Conservation (phyloP, 768 basidiomycete genomes). For the Hortiboletus campestris region DNA sequence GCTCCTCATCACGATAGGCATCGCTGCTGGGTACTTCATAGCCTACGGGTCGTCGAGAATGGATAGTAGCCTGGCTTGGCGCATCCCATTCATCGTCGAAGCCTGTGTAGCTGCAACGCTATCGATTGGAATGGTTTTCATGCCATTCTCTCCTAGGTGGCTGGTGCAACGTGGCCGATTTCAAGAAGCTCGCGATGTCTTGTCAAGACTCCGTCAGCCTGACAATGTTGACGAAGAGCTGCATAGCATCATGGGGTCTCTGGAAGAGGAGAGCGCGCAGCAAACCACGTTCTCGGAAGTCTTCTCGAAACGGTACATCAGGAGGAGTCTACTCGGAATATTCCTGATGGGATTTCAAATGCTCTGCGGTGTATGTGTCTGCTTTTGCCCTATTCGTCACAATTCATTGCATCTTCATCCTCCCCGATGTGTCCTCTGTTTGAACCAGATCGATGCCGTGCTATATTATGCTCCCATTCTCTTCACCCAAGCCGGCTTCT, state of each 20-base stretch:
- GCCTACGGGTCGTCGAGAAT: slow-evolving; percentile 26
- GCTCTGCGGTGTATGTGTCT: slow-evolving; percentile 29
- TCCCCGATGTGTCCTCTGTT: background rate
- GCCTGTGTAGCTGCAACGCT: slow-evolving; percentile 18
- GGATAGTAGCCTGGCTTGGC: slow-evolving; percentile 25
- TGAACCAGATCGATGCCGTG: slow-evolving; percentile 27
- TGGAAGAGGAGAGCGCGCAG: slow-evolving; percentile 23
- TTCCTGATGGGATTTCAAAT: slow-evolving; percentile 47
- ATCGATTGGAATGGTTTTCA: slow-evolving; percentile 23
- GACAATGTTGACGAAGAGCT: slow-evolving; percentile 23
- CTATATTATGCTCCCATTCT: slow-evolving; percentile 45
- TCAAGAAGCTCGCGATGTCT: slow-evolving; percentile 33
- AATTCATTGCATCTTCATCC: background rate
- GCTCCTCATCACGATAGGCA: slow-evolving; percentile 43
- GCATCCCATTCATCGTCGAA: slow-evolving; percentile 28
- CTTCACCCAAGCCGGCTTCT: slow-evolving; percentile 52
- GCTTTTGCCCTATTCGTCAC: background rate
- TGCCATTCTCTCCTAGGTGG: slow-evolving; percentile 24
- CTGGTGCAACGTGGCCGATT: slow-evolving; percentile 33
- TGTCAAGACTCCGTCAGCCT: slow-evolving; percentile 17
- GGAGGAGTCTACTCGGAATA: slow-evolving; percentile 39
- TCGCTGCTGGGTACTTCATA: slow-evolving; percentile 35
- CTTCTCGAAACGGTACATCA: slow-evolving; percentile 29
- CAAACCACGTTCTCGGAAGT: slow-evolving; percentile 26
- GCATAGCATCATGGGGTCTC: slow-evolving; percentile 13